phyloP scores from a whole-genome alignment of 192 early-diverging fungal species.

The Podila horticola region DNA sequence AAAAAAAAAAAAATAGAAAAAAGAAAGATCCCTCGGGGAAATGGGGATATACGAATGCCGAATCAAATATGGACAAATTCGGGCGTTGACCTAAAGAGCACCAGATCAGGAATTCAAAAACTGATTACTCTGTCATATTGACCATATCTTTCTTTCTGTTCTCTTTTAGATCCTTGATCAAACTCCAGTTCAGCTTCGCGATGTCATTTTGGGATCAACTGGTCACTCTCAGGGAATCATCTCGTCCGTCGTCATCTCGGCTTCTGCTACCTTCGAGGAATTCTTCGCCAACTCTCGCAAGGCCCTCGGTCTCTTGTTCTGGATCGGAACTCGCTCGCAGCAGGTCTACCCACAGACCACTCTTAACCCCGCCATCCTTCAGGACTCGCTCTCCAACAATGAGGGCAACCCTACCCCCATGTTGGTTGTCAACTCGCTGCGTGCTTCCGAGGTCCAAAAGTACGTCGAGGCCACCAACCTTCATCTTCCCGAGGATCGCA shows the following conservation, averaged over 20 bases:
- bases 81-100: no score
- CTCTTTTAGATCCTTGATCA: constrained; percentile 57
- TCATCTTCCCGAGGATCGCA: constrained; percentile 84
- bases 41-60: neutral
- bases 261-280: constrained; percentile 79
- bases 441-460: constrained; percentile 83
- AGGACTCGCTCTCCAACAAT: constrained; percentile 88
- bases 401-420: constrained; percentile 95
- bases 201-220: constrained; percentile 74
- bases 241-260: constrained; percentile 83
- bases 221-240: constrained; percentile 95
- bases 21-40: neutral
- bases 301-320: constrained; percentile 84
- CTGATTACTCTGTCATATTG: neutral
- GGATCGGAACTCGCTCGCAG: constrained; percentile 85
- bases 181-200: constrained; percentile 67
- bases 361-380: constrained; percentile 86
- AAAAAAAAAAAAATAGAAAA: constrained; percentile 28
- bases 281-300: constrained; percentile 81
- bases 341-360: constrained; percentile 82
- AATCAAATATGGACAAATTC: neutral
- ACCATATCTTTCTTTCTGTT: neutral
- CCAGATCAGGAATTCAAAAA: neutral
- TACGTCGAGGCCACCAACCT: constrained; percentile 90
- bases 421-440: constrained; percentile 88